Percentiles rank a stretch among this genome's conserved stretches.
Evolutionary conservation across 176 grass and related monocot genomes (phyloP).

Genomic region (Lolium multiflorum): DNA sequence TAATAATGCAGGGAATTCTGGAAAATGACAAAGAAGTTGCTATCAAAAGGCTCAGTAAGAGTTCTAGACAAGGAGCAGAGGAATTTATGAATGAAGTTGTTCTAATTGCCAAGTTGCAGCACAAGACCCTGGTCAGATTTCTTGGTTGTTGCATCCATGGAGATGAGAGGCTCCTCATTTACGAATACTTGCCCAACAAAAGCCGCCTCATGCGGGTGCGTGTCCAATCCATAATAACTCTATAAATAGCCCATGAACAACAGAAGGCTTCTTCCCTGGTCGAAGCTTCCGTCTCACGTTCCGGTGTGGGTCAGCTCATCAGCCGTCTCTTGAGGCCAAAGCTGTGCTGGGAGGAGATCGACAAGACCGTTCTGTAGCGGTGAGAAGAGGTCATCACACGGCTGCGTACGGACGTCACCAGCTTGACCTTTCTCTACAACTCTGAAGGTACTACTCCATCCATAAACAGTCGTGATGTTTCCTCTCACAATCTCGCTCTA

Average conservation of each 20-base stretch:
- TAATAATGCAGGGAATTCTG: background rate
- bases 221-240: too few species aligned
- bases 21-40: conserved; percentile 43
- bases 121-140: conserved; percentile 51
- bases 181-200: conserved; percentile 50
- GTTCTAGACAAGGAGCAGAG: conserved; percentile 56
- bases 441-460: background rate
- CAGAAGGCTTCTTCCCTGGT: too few species aligned
- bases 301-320: too few species aligned
- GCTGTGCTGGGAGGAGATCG: background rate
- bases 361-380: too few species aligned
- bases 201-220: background rate
- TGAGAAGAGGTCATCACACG: too few species aligned
- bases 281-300: too few species aligned
- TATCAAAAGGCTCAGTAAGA: conserved; percentile 53
- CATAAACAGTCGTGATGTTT: too few species aligned
- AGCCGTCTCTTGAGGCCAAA: background rate
- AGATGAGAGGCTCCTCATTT: conserved; percentile 60
- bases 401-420: background rate
- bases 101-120: conserved; percentile 55
- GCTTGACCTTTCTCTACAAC: background rate
- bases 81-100: conserved; percentile 59
- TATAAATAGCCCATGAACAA: too few species aligned
- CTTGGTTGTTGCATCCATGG: conserved; percentile 52
- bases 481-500: background rate